phyloP scores from a whole-genome alignment of 352 stramenopile genomes.

The Phytophthora cryptogea region DNA sequence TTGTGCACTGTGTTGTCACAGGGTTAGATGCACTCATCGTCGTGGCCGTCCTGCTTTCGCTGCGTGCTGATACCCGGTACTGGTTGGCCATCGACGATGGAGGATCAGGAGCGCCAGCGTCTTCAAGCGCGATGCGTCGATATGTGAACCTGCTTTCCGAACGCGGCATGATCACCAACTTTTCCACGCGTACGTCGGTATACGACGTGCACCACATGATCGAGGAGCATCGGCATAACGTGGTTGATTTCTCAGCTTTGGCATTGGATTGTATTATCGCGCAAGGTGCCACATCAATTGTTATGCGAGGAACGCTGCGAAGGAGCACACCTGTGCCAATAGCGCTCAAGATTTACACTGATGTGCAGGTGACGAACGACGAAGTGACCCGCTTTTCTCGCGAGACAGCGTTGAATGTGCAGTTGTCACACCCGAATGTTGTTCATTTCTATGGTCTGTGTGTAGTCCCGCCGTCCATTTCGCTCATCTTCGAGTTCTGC shows the following conservation, averaged over 20 bases:
- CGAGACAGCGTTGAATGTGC: slow-evolving; percentile 80
- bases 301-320: slow-evolving; percentile 75
- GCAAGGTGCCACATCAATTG: slow-evolving; percentile 80
- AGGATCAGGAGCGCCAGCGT: slow-evolving; percentile 33
- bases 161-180: slow-evolving; percentile 87
- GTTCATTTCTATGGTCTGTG: slow-evolving; percentile 84
- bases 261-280: slow-evolving; percentile 79
- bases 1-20: slow-evolving; percentile 55
- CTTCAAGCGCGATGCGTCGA: slow-evolving; percentile 65
- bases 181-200: slow-evolving; percentile 86
- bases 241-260: slow-evolving; percentile 81
- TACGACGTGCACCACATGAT: slow-evolving; percentile 92
- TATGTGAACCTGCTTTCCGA: slow-evolving; percentile 81
- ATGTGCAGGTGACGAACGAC: slow-evolving; percentile 82
- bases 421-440: slow-evolving; percentile 84
- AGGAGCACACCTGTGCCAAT: slow-evolving; percentile 52
- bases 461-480: slow-evolving; percentile 84
- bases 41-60: slow-evolving; percentile 70
- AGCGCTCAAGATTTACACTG: slow-evolving; percentile 88
- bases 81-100: slow-evolving; percentile 85
- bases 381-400: slow-evolving; percentile 82
- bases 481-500: slow-evolving; percentile 87
- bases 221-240: slow-evolving; percentile 79
- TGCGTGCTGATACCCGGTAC: slow-evolving; percentile 83
- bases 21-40: slow-evolving; percentile 66